Conservation (phyloP, 2,329 filamentous ascomycete genomes). For the Penicillium sp. region DNA sequence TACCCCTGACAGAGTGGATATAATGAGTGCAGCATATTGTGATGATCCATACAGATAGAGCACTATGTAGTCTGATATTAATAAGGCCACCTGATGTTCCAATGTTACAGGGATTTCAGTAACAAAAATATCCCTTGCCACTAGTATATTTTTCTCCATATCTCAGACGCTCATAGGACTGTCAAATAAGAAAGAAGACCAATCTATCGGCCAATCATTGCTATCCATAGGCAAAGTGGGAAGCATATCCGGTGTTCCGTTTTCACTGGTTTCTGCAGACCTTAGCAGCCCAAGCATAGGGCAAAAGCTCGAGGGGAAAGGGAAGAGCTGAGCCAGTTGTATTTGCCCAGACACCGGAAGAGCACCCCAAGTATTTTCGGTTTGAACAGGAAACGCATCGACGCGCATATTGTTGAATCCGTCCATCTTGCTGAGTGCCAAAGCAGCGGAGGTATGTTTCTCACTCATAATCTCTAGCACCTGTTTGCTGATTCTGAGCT, state of each 20-base stretch:
- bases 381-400: neutral
- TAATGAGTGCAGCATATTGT: neutral
- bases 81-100: neutral
- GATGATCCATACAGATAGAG: neutral
- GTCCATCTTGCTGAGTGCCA: neutral
- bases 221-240: neutral
- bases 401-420: neutral
- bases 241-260: neutral
- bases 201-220: slow-evolving; percentile 6
- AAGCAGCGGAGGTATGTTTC: slow-evolving; percentile 7
- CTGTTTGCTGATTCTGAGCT: slow-evolving; percentile 3
- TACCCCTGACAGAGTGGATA: neutral
- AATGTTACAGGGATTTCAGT: neutral
- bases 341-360: neutral
- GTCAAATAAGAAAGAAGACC: slow-evolving; percentile 3
- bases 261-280: neutral
- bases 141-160: neutral
- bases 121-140: neutral
- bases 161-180: neutral
- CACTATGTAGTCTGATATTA: neutral
- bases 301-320: slow-evolving; percentile 1
- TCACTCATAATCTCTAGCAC: slow-evolving; percentile 9
- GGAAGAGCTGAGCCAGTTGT: neutral
- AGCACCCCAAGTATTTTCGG: neutral
- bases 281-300: neutral